Conservation (phyloP, 345 rosid species). For the Melaleuca quinquenervia region DNA sequence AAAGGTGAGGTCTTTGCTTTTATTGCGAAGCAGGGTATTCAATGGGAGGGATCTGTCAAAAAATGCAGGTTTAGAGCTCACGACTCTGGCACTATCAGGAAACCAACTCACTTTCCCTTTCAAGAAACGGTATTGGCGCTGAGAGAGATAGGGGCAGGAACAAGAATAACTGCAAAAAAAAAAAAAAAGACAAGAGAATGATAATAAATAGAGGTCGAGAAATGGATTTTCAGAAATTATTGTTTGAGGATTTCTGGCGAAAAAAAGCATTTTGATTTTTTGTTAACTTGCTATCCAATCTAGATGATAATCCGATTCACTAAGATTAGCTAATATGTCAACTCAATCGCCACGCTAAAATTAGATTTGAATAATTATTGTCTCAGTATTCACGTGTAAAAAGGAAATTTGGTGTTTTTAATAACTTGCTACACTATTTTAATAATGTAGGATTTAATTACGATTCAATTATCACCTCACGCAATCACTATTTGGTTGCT, state of each 20-base stretch:
- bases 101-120: background rate
- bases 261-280: background rate
- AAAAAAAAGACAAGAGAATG: background rate
- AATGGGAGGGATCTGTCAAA: background rate
- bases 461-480: too few species aligned
- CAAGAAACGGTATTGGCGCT: background rate
- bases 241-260: background rate
- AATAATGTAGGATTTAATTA: too few species aligned
- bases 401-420: too few species aligned
- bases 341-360: too few species aligned
- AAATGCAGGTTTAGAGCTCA: background rate
- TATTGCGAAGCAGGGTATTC: background rate
- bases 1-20: background rate
- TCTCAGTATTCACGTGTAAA: too few species aligned
- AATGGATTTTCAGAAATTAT: background rate
- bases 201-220: background rate
- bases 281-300: background rate
- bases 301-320: background rate
- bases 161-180: fast-evolving
- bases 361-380: too few species aligned
- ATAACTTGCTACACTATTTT: too few species aligned
- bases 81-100: background rate
- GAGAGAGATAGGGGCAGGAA: background rate
- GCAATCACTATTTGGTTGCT: too few species aligned
- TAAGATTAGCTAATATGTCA: background rate